Evolutionary conservation across 257 asterid species (phyloP).

Genomic region (Pogostemon cablin): DNA sequence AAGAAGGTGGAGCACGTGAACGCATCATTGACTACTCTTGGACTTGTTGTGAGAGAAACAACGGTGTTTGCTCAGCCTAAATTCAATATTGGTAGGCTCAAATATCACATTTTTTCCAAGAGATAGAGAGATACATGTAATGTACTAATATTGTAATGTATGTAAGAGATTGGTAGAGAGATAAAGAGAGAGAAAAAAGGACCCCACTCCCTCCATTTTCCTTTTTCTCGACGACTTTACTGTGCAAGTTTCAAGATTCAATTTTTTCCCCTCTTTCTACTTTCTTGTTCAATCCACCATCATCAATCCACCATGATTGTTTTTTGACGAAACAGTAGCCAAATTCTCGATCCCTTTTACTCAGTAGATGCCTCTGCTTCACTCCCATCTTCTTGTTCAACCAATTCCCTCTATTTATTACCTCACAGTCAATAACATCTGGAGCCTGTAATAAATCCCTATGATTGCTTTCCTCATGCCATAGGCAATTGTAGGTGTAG

Average conservation of each 20-base stretch:
- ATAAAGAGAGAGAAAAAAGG: background rate
- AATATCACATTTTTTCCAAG: conserved; percentile 34
- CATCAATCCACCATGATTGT: conserved; percentile 29
- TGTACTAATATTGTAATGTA: no score
- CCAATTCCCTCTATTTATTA: background rate
- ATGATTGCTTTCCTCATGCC: background rate
- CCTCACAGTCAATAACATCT: background rate
- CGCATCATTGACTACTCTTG: conserved; percentile 33
- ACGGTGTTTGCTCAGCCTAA: conserved; percentile 9
- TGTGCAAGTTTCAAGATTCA: conserved; percentile 31
- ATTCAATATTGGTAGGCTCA: conserved; percentile 44
- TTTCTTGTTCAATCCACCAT: background rate
- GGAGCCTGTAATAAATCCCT: background rate
- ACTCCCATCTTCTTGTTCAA: conserved; percentile 9
- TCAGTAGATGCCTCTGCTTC: conserved; percentile 22
- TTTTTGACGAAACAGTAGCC: conserved; percentile 14
- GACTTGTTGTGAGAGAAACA: conserved; percentile 18
- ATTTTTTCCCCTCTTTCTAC: conserved; percentile 8
- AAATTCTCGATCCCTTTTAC: conserved; percentile 20
- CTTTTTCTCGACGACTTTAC: conserved; percentile 20
- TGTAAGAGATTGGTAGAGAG: background rate
- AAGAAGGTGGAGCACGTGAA: conserved; percentile 10
- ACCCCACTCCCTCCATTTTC: conserved; percentile 20
- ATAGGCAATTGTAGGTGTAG: conserved; percentile 1
- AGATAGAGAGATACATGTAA: background rate